Evolutionary conservation across 441 rosid genomes (phyloP).

Genomic region (Arabidopsis lyrata): DNA sequence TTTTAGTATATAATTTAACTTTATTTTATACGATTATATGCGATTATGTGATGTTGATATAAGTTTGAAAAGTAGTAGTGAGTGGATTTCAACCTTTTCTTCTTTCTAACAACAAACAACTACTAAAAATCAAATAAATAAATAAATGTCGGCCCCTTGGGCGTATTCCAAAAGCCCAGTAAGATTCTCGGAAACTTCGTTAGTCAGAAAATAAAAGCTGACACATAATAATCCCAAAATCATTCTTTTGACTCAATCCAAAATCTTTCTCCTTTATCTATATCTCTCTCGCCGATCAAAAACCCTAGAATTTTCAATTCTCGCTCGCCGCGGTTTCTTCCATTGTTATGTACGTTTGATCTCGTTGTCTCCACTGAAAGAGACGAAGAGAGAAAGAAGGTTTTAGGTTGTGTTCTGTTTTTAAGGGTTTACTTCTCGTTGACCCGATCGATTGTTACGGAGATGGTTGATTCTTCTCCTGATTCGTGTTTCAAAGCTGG

Average conservation of each 20-base stretch:
- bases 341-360: background rate
- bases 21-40: no score
- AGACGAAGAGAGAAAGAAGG: background rate
- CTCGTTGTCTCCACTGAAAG: background rate
- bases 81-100: no score
- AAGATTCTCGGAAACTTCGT: conserved; percentile 9
- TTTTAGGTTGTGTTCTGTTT: background rate
- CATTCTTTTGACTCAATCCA: background rate
- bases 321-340: background rate
- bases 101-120: no score
- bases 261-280: background rate
- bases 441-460: background rate
- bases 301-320: background rate
- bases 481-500: conserved; percentile 51
- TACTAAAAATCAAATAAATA: background rate
- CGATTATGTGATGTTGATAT: no score
- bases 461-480: conserved; percentile 22
- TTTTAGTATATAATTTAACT: no score
- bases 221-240: background rate
- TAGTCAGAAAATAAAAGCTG: background rate
- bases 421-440: conserved; percentile 3
- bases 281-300: background rate
- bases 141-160: background rate
- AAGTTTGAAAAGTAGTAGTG: no score
- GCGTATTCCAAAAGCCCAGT: background rate